Base-by-base conservation (phyloP, 192 early-diverging fungal species). In the Entomortierella parvispora region DNA sequence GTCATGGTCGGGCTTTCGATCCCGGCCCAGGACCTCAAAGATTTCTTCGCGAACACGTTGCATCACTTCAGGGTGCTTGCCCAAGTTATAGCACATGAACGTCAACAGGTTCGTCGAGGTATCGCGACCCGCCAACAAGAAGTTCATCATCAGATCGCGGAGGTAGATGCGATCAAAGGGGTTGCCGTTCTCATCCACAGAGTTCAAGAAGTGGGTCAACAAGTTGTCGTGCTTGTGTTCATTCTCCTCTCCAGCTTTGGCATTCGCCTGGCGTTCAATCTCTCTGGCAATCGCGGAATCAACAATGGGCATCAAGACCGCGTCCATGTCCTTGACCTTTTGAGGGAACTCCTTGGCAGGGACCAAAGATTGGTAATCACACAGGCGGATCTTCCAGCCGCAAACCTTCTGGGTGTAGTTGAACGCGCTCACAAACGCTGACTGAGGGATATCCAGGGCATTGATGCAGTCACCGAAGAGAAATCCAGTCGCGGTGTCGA, bases 1-100 rank as follows among this genome's bases (percentile, higher is more conserved):
- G 23, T 87, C 68, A 31, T 88, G 83, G 7, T 70, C 62, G 20
- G 80, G 82, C 58, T 71, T 71, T 53, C 81, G 68, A 22, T 82
- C 62, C 3, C 23, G 14, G 20, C 70, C 70, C 2, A 76, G 50
- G 20, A 76, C 59, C 1, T 49, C 40, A 52, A 82, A 77, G 22
- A 85, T 67, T n/a, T 85, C 84, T 18, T 69, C 40, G n/a, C 67
- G 71, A 28, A 85, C 66, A 15, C 67, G 65, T n/a, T 62, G 50
- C 65, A 82, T 64, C 6, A 66, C 61, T 2, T 80, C 58, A 0
- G 84, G 81, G 49, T 81, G 45, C 34, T 65, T 77, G 17, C 80
- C 66, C 2, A 85, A 53, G 43, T 82, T 70, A 29, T 81, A 68
- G 43, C 82, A 69, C 49, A 69, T 58, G 54, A 85, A 85, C 6